Base-by-base conservation (phyloP, 768 basidiomycete species). In the Gymnopilus junonius region DNA sequence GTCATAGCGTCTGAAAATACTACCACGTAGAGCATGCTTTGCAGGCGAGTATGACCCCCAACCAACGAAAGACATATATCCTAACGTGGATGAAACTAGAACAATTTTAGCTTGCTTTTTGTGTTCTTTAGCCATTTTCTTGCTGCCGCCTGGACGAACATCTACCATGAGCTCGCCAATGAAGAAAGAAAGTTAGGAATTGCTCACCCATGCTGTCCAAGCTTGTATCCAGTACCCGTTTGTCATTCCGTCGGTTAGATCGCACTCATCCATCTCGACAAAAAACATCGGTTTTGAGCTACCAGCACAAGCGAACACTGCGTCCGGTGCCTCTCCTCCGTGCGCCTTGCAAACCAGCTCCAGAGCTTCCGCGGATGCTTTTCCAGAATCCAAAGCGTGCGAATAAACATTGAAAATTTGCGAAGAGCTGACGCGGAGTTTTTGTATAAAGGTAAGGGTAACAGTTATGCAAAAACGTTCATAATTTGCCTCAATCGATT, bases 21-120 rank as follows among this genome's bases (percentile, higher is more conserved):
- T 67, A 93, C 94, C 94, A 76, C 93, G 79, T 8, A 97, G 72
- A 12, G 95, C 95, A 67, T 92, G 90, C 71, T 97, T 97, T 11
- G 87, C 90, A 0, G 94, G 93, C 0, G 91, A 80, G 74, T 97
- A 97, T 1, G 87, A 85, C 1, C 89, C 80, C 69, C 88, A 97
- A 0, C 95, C 95, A 2, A 91, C 76, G 56, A 95, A 85, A 2
- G 86, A 83, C 79, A 94, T 88, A 68, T 88, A 87, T 1, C 88
- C 91, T 12, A 95, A 75, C 4, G 88, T 85, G 0, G 92, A 93
- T 0, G 87, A 88, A 25, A 93, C 84, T 40, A 97, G 85, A 20
- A 92, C 80, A 35, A 95, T 88, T 71, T 91, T 93, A 20, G 90
- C 86, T 62, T 85, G 82, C 23, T 77, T 74, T 34, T 81, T 78